These are phyloP conservation scores for Volvariella surrecta DNA, from an alignment of 1,284 basidiomycete genomes.

Conservation along the genomic window DNA sequence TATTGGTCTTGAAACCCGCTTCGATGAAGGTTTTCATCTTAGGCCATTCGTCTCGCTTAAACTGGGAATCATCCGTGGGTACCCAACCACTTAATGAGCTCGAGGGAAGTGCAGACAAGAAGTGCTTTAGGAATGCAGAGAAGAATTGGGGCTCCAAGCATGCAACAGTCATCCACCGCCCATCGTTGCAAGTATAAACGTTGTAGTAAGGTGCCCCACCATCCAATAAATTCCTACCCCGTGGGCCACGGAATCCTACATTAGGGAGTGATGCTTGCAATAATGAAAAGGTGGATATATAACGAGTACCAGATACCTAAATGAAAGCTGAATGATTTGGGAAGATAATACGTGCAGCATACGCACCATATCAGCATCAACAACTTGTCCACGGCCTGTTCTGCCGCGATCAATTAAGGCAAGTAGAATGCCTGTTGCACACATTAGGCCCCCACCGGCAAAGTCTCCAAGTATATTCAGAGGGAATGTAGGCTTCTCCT, in stretches of 20 bases:
- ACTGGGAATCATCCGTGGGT: constrained; percentile 44
- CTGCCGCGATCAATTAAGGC: constrained; percentile 61
- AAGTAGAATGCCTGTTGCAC: constrained; percentile 67
- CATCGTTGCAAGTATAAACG: constrained; percentile 67
- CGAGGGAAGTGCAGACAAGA: constrained; percentile 43
- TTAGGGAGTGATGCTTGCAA: constrained; percentile 33
- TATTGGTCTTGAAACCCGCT: constrained; percentile 50
- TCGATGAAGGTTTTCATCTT: constrained; percentile 49
- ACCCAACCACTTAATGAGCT: constrained; percentile 33
- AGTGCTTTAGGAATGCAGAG: constrained; percentile 45
- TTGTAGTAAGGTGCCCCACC: constrained; percentile 78
- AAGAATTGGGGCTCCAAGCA: constrained; percentile 72
- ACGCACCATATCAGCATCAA: constrained; percentile 71
- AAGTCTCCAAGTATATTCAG: constrained; percentile 77
- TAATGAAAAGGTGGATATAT: constrained; percentile 66
- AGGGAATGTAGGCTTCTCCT: constrained; percentile 63
- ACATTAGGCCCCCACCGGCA: constrained; percentile 73
- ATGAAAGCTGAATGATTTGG: background rate
- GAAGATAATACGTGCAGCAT: constrained; percentile 2
- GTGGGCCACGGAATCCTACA: constrained; percentile 30
- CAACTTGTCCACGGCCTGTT: constrained; percentile 66
- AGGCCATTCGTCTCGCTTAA: constrained; percentile 51
- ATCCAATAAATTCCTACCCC: constrained; percentile 62
- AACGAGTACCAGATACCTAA: constrained; percentile 74
- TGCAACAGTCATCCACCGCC: constrained; percentile 69